phyloP scores from a whole-genome alignment of 2,329 filamentous ascomycete species.

The Ploettnerulaceae sp. region DNA sequence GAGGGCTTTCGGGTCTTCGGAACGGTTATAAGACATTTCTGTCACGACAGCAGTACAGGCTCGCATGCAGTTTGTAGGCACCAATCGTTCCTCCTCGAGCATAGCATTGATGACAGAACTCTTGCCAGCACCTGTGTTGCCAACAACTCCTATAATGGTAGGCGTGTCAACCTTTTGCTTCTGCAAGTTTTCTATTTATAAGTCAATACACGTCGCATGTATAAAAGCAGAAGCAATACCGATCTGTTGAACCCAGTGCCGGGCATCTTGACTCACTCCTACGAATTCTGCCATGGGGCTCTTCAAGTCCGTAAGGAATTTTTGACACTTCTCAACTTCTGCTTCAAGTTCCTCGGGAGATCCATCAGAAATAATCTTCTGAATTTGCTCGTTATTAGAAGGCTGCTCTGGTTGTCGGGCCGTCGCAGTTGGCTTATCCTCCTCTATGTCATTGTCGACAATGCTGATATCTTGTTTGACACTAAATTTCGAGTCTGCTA shows the following conservation, averaged over 20 bases:
- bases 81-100: conserved; percentile 42
- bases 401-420: background rate
- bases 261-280: conserved; percentile 18
- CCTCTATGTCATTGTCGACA: background rate
- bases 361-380: conserved; percentile 22
- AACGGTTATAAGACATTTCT: conserved; percentile 41
- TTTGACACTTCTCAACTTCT: conserved; percentile 22
- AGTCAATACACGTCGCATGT: background rate
- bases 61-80: conserved; percentile 45
- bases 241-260: conserved; percentile 29
- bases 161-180: conserved; percentile 25
- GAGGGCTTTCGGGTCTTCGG: conserved; percentile 24
- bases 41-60: conserved; percentile 45
- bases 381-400: conserved; percentile 22
- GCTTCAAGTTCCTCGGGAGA: conserved; percentile 26
- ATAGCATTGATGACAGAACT: conserved; percentile 29
- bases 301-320: conserved; percentile 26
- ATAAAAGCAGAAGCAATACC: conserved; percentile 5
- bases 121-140: conserved; percentile 21
- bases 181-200: conserved; percentile 13
- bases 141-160: conserved; percentile 23
- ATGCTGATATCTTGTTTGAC: background rate
- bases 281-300: conserved; percentile 18
- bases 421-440: background rate
- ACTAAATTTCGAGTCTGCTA: no score